phyloP scores from a whole-genome alignment of 169 alveolate species.

The Plasmodium reichenowi region DNA sequence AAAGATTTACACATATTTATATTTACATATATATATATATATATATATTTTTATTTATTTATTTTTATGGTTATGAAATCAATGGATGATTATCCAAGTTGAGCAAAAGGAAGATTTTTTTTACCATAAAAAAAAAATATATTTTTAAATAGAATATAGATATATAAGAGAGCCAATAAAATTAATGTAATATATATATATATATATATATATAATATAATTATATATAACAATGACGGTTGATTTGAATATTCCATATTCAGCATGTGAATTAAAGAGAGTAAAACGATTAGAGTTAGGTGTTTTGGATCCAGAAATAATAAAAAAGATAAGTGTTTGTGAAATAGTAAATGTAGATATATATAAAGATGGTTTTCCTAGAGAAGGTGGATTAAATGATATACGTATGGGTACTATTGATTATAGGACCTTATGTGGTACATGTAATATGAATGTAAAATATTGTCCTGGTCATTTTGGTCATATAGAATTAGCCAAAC shows the following conservation, averaged over 20 bases:
- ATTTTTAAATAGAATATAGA: no score
- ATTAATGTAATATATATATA: no score
- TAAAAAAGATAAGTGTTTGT: slow-evolving; percentile 90
- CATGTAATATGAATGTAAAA: slow-evolving; percentile 95
- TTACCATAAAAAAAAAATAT: no score
- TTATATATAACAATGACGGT: slow-evolving; percentile 66
- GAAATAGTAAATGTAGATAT: slow-evolving; percentile 91
- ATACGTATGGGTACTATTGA: slow-evolving; percentile 98
- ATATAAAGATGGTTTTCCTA: slow-evolving; percentile 93
- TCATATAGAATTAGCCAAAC: slow-evolving; percentile 95
- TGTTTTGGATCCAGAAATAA: slow-evolving; percentile 89
- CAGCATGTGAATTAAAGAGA: slow-evolving; percentile 89
- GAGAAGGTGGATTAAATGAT: slow-evolving; percentile 95
- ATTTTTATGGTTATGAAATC: background rate
- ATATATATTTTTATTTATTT: background rate
- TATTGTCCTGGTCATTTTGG: slow-evolving; percentile 99
- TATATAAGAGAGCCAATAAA: no score
- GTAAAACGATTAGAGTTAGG: slow-evolving; percentile 90
- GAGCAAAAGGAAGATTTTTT: background rate
- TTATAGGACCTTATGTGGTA: slow-evolving; percentile 92
- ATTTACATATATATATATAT: background rate
- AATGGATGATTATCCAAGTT: background rate
- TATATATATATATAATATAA: no score
- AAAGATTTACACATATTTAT: slow-evolving; percentile 8
- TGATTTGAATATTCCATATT: slow-evolving; percentile 89